Percentiles rank a stretch among this genome's conserved stretches.
These are phyloP conservation scores for Papilionanthe hybrid DNA, from an alignment of 116 monocot species.

Conservation along the genomic window DNA sequence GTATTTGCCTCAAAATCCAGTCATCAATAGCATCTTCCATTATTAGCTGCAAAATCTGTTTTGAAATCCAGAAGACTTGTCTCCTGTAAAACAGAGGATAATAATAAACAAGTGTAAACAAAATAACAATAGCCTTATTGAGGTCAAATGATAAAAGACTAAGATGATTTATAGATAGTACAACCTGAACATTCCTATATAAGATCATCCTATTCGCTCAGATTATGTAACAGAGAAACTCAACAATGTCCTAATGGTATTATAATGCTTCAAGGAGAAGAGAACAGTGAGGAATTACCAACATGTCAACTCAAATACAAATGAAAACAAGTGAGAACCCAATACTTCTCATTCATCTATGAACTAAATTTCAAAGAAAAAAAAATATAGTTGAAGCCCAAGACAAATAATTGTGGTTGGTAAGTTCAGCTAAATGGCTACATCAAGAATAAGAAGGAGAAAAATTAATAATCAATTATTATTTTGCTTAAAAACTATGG, in stretches of 20 bases:
- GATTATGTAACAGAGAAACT: neutral
- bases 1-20: conserved; percentile 83
- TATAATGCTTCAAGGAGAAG: conserved; percentile 1
- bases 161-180: neutral
- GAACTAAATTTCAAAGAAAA: no score
- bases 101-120: neutral
- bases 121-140: neutral
- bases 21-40: conserved; percentile 99
- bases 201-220: neutral
- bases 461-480: no score
- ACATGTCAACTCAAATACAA: neutral
- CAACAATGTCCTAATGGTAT: neutral
- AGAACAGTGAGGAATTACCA: neutral
- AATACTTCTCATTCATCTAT: no score
- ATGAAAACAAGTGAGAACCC: neutral
- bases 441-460: no score
- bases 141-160: neutral
- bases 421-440: no score
- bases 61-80: conserved; percentile 98
- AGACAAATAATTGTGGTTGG: no score
- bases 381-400: no score
- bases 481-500: no score
- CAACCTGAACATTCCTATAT: neutral
- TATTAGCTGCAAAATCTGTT: conserved; percentile 92
- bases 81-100: conserved; percentile 39